Evolutionary conservation across 352 stramenopile species (phyloP), one percentile per base, ranked within the genome.

Genomic region (Thraustochytrium sp.): DNA sequence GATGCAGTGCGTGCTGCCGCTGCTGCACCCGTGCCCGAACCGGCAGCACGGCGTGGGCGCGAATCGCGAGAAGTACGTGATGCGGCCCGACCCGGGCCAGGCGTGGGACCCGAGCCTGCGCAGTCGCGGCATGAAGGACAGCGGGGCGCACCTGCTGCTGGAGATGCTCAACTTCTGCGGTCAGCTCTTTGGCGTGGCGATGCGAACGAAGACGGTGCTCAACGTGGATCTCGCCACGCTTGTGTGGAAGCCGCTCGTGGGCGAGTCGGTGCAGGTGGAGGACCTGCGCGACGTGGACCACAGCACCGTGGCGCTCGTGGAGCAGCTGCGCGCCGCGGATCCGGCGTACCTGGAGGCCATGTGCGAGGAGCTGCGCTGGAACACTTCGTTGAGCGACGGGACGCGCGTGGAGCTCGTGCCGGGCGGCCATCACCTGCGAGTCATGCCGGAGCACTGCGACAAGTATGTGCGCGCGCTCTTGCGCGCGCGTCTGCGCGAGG

Each of bases 81-180:
- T 96, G 23, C 94, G 94, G 55, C 90, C 86, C 4, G 55, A 73
- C 16, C 38, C 88, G 2, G 18, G 89, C 0, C 63, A 59, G 26
- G 40, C 80, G 16, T 78, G 76, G 0, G 75, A 77, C 16, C 5
- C 53, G 40, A 72, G 51, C 34, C 16, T 31, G 59, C 8, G 9
- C 26, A 31, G 13, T 16, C 59, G 59, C 1, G 59, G 59, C 21
- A 72, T 44, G 26, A 72, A 72, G 59, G 51, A 56, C 18, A 76
- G 76, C 40, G 55, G 68, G 0, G 68, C 88, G 0, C 88, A 92
- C 49, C 75, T 96, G 0, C 64, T 89, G 13, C 76, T 89, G 34
- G 72, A 88, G 29, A 95, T 96, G 90, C 92, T 94, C 49, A 89
- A 93, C 65, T 97, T 98, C 72, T 86, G 97, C 8, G 94, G 94